Percentiles rank a stretch among this genome's conserved stretches.
These are phyloP conservation scores for Stagonosporopsis rhizophila DNA, from an alignment of 2,329 filamentous ascomycete genomes.

Conservation along the genomic window DNA sequence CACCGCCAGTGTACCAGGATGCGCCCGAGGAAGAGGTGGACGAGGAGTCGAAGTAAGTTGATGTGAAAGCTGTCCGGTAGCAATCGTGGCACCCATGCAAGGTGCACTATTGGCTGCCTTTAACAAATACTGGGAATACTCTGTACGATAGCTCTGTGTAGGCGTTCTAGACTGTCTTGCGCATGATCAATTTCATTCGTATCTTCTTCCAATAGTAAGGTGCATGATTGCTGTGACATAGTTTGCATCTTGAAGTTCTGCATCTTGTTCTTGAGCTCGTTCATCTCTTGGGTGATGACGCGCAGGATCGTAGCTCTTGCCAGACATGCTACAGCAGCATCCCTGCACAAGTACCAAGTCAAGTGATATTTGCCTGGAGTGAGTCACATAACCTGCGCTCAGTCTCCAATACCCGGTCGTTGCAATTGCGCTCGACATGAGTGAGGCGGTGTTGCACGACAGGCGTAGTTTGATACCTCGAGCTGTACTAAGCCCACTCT, in stretches of 20 bases:
- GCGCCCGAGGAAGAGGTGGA: conserved; percentile 42
- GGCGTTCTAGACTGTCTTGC: conserved; percentile 9
- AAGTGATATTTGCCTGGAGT: background rate
- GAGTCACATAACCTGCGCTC: background rate
- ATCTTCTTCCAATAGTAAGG: background rate
- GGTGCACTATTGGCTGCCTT: background rate
- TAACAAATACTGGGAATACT: conserved; percentile 4
- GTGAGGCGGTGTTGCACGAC: background rate
- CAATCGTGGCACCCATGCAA: background rate
- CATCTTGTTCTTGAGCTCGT: background rate
- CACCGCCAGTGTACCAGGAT: conserved; percentile 50
- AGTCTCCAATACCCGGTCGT: background rate
- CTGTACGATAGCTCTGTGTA: conserved; percentile 1
- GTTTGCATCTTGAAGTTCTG: background rate
- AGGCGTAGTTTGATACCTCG: background rate
- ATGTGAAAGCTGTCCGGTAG: background rate
- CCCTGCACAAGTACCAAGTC: background rate
- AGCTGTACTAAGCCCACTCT: background rate
- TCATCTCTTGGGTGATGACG: too few species aligned
- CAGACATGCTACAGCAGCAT: background rate
- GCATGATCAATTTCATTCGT: conserved; percentile 17
- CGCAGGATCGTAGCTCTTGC: too few species aligned
- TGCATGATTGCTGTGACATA: background rate
- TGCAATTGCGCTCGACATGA: background rate
- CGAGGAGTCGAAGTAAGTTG: conserved; percentile 31